phyloP scores from a whole-genome alignment of 768 basidiomycete species.

The Lactifluus rugatus region DNA sequence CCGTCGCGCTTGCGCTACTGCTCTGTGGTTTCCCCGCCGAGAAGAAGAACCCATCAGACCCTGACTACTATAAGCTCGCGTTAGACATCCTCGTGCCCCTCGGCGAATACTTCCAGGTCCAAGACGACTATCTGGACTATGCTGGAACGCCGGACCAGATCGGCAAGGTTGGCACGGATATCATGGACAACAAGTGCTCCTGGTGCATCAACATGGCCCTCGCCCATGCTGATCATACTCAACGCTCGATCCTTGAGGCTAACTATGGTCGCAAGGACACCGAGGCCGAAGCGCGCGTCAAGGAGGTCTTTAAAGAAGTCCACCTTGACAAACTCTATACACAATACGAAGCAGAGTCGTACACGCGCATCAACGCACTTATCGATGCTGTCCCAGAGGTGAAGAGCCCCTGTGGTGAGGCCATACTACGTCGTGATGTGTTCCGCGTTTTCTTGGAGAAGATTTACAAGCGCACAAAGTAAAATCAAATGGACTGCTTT shows the following conservation, averaged over 20 bases:
- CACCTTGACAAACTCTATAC: conserved; percentile 41
- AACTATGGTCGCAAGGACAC: conserved; percentile 57
- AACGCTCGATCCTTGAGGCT: conserved; percentile 49
- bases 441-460: conserved; percentile 84
- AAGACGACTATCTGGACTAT: conserved; percentile 96
- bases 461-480: conserved; percentile 60
- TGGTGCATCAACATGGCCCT: conserved; percentile 94
- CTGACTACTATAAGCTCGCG: conserved; percentile 62
- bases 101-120: conserved; percentile 98
- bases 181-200: conserved; percentile 96
- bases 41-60: conserved; percentile 36
- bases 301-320: conserved; percentile 68
- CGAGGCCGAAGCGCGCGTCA: conserved; percentile 48
- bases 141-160: conserved; percentile 83
- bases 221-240: conserved; percentile 40
- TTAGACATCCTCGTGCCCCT: conserved; percentile 78
- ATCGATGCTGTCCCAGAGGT: conserved; percentile 69
- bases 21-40: conserved; percentile 53
- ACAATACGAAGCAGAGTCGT: conserved; percentile 69
- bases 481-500: too few relatives aligned
- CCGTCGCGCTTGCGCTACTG: conserved; percentile 90
- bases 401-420: conserved; percentile 25
- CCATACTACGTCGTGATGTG: conserved; percentile 49
- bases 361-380: conserved; percentile 51
- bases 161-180: conserved; percentile 97